Evolutionary conservation across 345 rosid species (phyloP).

Genomic region (Eucalyptus fibrosa): DNA sequence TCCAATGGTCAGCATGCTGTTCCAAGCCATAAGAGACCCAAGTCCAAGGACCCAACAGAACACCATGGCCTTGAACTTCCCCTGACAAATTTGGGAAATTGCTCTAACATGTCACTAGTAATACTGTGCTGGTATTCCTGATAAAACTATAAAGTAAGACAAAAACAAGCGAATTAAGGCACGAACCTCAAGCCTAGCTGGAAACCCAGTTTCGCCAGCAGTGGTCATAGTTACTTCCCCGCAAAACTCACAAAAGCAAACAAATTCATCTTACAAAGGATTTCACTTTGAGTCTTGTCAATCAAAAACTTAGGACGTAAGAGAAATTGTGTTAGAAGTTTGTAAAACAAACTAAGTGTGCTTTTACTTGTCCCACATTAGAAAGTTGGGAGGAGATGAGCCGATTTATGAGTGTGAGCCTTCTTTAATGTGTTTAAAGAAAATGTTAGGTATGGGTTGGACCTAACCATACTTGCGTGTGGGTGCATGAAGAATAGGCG

Average conservation of each 20-base stretch:
- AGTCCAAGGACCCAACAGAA: conserved; percentile 79
- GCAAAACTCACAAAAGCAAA: not conserved
- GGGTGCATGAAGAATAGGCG: too few relatives aligned
- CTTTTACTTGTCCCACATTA: too few relatives aligned
- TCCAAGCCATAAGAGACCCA: conserved; percentile 81
- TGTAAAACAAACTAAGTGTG: too few relatives aligned
- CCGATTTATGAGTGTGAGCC: too few relatives aligned
- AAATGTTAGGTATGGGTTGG: too few relatives aligned
- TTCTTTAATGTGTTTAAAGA: too few relatives aligned
- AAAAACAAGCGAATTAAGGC: not conserved
- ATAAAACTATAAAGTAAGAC: not conserved
- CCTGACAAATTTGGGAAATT: conserved; percentile 19
- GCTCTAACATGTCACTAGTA: not conserved
- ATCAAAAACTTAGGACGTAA: not conserved
- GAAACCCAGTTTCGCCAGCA: not conserved
- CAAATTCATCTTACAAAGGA: not conserved
- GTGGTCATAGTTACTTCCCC: not conserved
- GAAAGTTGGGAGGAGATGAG: too few relatives aligned
- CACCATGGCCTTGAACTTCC: conserved; percentile 40
- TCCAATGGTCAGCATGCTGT: conserved; percentile 66
- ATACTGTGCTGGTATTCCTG: not conserved
- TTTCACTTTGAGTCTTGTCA: not conserved
- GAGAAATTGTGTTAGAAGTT: not conserved
- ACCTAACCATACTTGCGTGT: too few relatives aligned
- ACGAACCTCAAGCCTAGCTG: conserved; percentile 26